phyloP scores from a whole-genome alignment of 148 eudicot species.

The Persicaria tinctoria region DNA sequence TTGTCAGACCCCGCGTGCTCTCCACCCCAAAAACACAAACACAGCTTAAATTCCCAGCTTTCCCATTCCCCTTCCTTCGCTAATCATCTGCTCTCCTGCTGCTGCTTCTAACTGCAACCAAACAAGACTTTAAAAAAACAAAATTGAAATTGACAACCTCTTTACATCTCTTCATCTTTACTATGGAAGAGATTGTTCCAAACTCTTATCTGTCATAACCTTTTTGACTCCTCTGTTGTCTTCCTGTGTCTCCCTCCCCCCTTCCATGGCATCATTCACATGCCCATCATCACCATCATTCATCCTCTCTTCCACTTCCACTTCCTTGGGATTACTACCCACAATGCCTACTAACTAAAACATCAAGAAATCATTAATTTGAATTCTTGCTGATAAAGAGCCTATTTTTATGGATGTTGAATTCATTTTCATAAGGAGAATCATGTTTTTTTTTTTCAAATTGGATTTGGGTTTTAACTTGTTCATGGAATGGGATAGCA shows the following conservation, averaged over 20 bases:
- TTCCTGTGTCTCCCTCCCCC: not conserved
- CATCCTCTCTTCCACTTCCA: not conserved
- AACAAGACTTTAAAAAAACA: not conserved
- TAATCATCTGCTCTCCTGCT: not conserved
- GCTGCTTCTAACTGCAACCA: not conserved
- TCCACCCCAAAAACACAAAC: not conserved
- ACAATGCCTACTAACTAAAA: not conserved
- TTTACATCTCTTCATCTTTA: not conserved
- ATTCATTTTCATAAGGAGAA: too few species aligned
- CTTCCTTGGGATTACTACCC: not conserved
- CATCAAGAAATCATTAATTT: too few species aligned
- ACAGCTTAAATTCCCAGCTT: not conserved
- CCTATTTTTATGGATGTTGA: too few species aligned
- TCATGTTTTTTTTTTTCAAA: too few species aligned
- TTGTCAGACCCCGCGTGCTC: slow-evolving; percentile 11
- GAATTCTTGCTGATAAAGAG: too few species aligned
- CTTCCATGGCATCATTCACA: not conserved
- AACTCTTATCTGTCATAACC: not conserved
- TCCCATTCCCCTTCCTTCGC: not conserved
- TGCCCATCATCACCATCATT: too few species aligned
- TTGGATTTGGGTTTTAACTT: too few species aligned
- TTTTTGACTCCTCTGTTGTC: slow-evolving; percentile 5
- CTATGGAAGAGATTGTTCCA: not conserved
- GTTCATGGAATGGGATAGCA: too few species aligned
- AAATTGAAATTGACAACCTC: not conserved